Conservation (phyloP, 176 grass and related monocot genomes). For the Avena sativa region DNA sequence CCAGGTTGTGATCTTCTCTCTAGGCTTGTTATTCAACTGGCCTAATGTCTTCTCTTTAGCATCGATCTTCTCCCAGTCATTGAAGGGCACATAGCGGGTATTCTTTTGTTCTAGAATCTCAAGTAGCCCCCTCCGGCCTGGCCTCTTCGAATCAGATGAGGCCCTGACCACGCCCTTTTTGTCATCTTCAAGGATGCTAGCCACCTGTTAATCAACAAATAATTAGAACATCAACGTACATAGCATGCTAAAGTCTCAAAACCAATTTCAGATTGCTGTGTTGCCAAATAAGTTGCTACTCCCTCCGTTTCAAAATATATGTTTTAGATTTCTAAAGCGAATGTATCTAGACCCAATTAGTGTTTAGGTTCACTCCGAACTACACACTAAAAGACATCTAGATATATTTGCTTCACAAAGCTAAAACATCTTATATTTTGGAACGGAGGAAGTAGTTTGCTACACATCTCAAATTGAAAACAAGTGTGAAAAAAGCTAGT, state of each 20-base stretch:
- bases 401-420: too few relatives aligned
- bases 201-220: slow-evolving; percentile 53
- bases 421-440: too few relatives aligned
- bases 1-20: slow-evolving; percentile 77
- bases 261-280: not conserved
- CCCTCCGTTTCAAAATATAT: too few relatives aligned
- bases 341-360: too few relatives aligned
- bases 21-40: slow-evolving; percentile 62
- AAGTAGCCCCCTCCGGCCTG: slow-evolving; percentile 62
- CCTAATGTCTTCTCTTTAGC: slow-evolving; percentile 65
- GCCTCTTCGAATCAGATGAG: slow-evolving; percentile 35
- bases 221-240: not conserved
- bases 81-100: slow-evolving; percentile 59
- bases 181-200: slow-evolving; percentile 81
- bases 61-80: slow-evolving; percentile 79
- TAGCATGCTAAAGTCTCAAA: not conserved
- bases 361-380: too few relatives aligned
- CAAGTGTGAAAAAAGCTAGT: not conserved
- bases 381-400: too few relatives aligned
- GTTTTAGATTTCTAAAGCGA: too few relatives aligned
- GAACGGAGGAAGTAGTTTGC: too few relatives aligned
- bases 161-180: slow-evolving; percentile 41
- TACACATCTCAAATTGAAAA: not conserved
- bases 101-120: slow-evolving; percentile 67
- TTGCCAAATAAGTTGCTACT: not conserved